These are phyloP conservation scores for Sphagnum tenellum DNA, from an alignment of 225 moss, liverwort and hornwort species.

Conservation along the genomic window DNA sequence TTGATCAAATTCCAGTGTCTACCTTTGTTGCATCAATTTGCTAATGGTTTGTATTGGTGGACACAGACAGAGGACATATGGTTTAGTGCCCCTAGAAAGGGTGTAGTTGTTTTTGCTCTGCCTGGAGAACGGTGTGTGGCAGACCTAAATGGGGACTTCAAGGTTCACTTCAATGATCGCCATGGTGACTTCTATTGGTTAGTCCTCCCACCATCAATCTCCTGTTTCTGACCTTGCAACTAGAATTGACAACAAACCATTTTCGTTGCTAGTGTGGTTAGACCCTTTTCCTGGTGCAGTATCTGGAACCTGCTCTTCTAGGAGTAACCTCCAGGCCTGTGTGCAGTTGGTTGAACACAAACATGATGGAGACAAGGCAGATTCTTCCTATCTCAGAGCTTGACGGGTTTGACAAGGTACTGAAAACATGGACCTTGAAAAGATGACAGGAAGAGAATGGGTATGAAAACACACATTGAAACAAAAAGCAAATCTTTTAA, in stretches of 20 bases:
- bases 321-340: neutral
- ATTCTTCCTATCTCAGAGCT: conserved; percentile 77
- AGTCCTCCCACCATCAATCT: neutral
- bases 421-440: too few species aligned
- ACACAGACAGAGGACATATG: conserved; percentile 91
- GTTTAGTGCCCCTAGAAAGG: conserved; percentile 96
- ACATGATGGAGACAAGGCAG: conserved; percentile 95
- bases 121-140: conserved; percentile 98
- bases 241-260: too few species aligned
- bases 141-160: conserved; percentile 88
- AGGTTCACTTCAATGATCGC: conserved; percentile 87
- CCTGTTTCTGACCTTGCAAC: neutral
- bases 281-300: too few species aligned
- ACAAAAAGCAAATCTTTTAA: too few species aligned
- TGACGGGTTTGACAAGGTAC: conserved; percentile 97
- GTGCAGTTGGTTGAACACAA: conserved; percentile 98
- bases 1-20: neutral
- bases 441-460: too few species aligned
- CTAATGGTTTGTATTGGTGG: conserved; percentile 8
- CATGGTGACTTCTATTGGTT: conserved; percentile 99
- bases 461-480: neutral
- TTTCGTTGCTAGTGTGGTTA: too few species aligned
- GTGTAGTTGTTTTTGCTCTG: conserved; percentile 94
- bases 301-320: neutral
- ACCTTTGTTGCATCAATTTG: neutral